phyloP scores from a whole-genome alignment of 495 filamentous ascomycete genomes.

The Podospora pseudoanserina region DNA sequence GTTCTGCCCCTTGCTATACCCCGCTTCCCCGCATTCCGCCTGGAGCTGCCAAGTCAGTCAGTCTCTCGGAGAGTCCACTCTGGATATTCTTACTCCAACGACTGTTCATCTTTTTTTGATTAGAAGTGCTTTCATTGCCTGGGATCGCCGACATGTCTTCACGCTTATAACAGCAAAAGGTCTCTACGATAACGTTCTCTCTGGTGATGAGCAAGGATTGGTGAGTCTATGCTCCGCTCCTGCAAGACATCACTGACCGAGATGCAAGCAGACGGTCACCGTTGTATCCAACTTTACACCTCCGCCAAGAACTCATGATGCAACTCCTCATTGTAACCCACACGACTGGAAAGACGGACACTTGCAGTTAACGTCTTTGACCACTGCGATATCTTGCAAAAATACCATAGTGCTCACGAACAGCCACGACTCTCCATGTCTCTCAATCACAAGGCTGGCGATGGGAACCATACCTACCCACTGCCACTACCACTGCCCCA shows the following conservation, averaged over 20 bases:
- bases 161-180: too few relatives aligned
- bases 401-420: not conserved
- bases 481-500: not conserved
- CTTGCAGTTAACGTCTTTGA: too few relatives aligned
- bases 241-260: not conserved
- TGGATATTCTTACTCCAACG: not conserved
- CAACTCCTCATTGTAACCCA: not conserved
- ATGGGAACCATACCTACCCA: not conserved
- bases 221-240: not conserved
- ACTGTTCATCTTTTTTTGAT: not conserved
- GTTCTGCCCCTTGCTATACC: not conserved
- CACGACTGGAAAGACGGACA: too few relatives aligned
- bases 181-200: too few relatives aligned
- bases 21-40: conserved; percentile 1
- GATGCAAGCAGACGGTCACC: not conserved
- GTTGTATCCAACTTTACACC: not conserved
- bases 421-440: not conserved
- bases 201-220: not conserved
- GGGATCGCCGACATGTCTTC: too few relatives aligned
- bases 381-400: too few relatives aligned
- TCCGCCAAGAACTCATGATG: not conserved
- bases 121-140: not conserved
- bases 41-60: not conserved
- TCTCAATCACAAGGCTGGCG: not conserved
- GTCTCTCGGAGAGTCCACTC: not conserved